phyloP scores from a whole-genome alignment of 345 rosid genomes.

The Dimocarpus longan region DNA sequence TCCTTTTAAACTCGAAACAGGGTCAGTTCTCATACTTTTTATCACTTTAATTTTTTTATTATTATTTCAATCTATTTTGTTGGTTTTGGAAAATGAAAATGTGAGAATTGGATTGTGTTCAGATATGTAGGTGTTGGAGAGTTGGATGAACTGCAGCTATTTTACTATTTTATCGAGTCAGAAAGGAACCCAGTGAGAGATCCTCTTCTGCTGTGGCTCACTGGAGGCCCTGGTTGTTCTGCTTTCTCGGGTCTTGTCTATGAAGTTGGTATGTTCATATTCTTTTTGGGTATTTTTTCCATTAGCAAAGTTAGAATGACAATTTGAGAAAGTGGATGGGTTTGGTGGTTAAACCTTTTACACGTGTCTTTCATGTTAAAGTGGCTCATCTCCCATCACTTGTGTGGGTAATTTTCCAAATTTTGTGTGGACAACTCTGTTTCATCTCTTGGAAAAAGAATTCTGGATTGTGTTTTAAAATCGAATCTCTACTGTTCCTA shows the following conservation, averaged over 20 bases:
- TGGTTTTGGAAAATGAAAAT: no score
- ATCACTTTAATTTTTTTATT: not conserved
- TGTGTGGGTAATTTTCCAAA: no score
- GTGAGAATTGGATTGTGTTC: not conserved
- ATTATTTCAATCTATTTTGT: not conserved
- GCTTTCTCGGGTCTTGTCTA: conserved; percentile 26
- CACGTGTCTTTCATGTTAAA: no score
- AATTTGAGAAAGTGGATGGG: no score
- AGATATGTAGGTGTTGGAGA: conserved; percentile 31
- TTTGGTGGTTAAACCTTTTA: no score
- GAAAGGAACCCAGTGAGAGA: conserved; percentile 21
- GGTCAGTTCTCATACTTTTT: not conserved
- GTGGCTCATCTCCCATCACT: no score
- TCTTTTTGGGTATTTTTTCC: not conserved
- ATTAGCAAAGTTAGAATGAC: no score
- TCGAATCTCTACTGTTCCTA: no score
- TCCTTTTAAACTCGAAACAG: conserved; percentile 37
- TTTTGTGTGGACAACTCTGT: no score
- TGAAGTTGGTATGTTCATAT: conserved; percentile 28
- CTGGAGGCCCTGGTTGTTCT: conserved; percentile 39
- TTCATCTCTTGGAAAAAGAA: no score
- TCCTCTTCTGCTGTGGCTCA: conserved; percentile 35
- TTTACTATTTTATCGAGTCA: conserved; percentile 29
- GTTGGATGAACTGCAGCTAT: conserved; percentile 21
- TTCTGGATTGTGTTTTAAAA: no score